Conservation (phyloP, 352 stramenopile species). For the Globisporangium perplexum region DNA sequence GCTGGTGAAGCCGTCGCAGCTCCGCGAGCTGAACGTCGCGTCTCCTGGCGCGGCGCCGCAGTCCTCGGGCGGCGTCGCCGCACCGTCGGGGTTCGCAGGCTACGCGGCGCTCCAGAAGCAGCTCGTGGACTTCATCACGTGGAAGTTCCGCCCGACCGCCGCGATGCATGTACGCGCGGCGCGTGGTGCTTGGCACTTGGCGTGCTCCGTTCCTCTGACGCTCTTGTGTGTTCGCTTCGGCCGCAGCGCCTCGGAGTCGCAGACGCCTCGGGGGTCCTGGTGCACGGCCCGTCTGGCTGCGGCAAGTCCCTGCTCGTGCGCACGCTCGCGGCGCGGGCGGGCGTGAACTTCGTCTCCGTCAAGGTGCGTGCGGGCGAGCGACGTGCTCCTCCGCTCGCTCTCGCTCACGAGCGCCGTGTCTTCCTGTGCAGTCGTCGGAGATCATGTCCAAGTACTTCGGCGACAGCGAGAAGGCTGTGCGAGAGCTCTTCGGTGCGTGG, state of each 20-base stretch:
- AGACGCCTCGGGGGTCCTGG: constrained; percentile 64
- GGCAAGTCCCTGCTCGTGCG: constrained; percentile 82
- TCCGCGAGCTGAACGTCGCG: constrained; percentile 67
- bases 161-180: constrained; percentile 63
- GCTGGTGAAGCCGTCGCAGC: constrained; percentile 61
- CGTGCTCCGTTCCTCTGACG: too few species aligned
- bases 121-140: constrained; percentile 58
- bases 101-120: constrained; percentile 55
- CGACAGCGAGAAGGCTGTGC: constrained; percentile 79
- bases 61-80: background rate
- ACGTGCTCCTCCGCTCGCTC: background rate
- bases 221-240: background rate
- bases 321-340: constrained; percentile 44
- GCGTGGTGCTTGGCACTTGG: too few species aligned
- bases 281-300: constrained; percentile 75
- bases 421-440: constrained; percentile 52
- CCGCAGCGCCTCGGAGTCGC: constrained; percentile 53
- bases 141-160: constrained; percentile 55
- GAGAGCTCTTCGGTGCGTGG: constrained; percentile 66
- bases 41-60: constrained; percentile 29
- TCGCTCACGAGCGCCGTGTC: background rate
- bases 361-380: constrained; percentile 30
- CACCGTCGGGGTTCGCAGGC: constrained; percentile 49
- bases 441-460: constrained; percentile 86
- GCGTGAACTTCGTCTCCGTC: constrained; percentile 77